A percentile compares a stretch with the other conserved stretches of the same genome.
These are phyloP conservation scores for Crithidia sp. DNA, from an alignment of 208 protist species.

Conservation along the genomic window DNA sequence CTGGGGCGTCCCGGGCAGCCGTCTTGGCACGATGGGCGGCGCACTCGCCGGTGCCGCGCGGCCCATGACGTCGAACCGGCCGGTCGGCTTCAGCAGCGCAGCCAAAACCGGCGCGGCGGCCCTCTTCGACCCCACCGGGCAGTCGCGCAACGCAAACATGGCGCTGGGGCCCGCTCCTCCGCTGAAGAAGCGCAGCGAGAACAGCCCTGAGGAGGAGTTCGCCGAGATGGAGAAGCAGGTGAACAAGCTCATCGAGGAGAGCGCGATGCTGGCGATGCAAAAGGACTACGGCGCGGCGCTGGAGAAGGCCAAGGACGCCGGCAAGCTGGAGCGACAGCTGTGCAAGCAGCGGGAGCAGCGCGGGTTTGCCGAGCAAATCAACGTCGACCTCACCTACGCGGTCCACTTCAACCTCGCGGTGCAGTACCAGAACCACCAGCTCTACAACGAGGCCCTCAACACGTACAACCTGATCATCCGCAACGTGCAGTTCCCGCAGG, in stretches of 20 bases:
- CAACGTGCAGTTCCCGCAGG: constrained; percentile 95
- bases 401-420: constrained; percentile 97
- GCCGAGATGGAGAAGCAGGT: constrained; percentile 94
- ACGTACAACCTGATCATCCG: constrained; percentile 96
- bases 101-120: constrained; percentile 32
- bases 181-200: constrained; percentile 91
- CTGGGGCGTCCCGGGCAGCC: constrained; percentile 73
- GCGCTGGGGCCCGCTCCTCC: constrained; percentile 85
- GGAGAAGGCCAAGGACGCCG: constrained; percentile 96
- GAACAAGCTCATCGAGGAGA: constrained; percentile 95
- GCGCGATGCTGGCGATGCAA: constrained; percentile 87
- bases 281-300: constrained; percentile 90
- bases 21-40: constrained; percentile 70
- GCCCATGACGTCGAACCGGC: constrained; percentile 94
- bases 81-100: constrained; percentile 83
- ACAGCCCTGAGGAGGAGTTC: constrained; percentile 92
- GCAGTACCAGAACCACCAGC: constrained; percentile 95
- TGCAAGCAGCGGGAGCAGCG: constrained; percentile 92
- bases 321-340: constrained; percentile 92
- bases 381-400: constrained; percentile 96
- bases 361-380: constrained; percentile 92
- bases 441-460: constrained; percentile 96
- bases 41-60: constrained; percentile 61
- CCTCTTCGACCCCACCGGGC: constrained; percentile 85
- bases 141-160: constrained; percentile 68